Percentiles rank a stretch among this genome's conserved stretches.
phyloP scores from a whole-genome alignment of 2,329 filamentous ascomycete species.

The Oidium heveae region DNA sequence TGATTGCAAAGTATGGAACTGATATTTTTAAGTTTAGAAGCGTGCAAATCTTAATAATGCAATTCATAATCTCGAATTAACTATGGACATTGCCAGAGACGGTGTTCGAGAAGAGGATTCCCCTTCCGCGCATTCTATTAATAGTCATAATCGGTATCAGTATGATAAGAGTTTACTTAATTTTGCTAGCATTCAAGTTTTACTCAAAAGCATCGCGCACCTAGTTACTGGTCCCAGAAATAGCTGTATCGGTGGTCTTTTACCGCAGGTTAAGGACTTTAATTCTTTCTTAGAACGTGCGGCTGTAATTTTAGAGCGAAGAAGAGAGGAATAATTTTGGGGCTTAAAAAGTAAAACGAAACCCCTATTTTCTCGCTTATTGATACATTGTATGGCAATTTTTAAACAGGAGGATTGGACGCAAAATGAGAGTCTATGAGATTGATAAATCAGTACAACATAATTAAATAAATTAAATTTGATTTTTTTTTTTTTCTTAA shows the following conservation, averaged over 20 bases:
- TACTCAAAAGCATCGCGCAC: conserved; percentile 27
- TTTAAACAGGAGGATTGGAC: too few relatives aligned
- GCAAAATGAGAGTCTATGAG: too few relatives aligned
- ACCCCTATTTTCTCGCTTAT: too few relatives aligned
- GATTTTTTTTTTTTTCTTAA: too few relatives aligned
- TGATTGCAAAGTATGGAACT: background rate
- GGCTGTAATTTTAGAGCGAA: conserved; percentile 26
- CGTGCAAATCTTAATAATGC: conserved; percentile 26
- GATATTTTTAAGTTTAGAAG: conserved; percentile 15
- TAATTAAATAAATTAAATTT: too few relatives aligned
- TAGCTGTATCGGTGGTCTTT: conserved; percentile 23
- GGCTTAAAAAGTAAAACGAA: too few relatives aligned
- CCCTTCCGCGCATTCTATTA: too few relatives aligned
- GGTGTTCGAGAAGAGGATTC: conserved; percentile 19
- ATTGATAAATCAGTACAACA: too few relatives aligned
- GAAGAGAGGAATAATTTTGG: background rate
- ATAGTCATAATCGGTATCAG: too few relatives aligned
- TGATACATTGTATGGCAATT: too few relatives aligned
- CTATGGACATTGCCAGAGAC: conserved; percentile 19
- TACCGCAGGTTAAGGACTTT: conserved; percentile 33
- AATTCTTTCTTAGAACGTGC: conserved; percentile 38
- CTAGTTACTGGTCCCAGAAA: conserved; percentile 21
- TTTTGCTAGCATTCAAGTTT: conserved; percentile 29
- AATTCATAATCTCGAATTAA: conserved; percentile 37
- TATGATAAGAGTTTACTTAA: conserved; percentile 23